A percentile compares a stretch with the other conserved stretches of the same genome.
Conservation (phyloP, 1,284 basidiomycete species). For the Boletus hoseneyae region DNA sequence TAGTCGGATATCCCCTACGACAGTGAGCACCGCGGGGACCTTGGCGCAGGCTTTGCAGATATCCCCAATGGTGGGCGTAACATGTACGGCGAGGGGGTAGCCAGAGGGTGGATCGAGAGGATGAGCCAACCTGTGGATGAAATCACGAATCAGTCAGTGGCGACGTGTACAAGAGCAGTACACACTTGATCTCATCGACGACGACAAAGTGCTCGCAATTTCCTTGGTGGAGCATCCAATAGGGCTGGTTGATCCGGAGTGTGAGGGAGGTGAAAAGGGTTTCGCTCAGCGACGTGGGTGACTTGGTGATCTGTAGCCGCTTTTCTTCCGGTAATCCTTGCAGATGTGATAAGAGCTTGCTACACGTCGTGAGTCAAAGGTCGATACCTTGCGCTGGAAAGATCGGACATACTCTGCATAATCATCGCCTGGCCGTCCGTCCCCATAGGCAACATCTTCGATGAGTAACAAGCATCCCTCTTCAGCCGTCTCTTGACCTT, state of each 20-base stretch:
- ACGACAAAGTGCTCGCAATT: conserved; percentile 78
- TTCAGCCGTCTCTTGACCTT: conserved; percentile 17
- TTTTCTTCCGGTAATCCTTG: conserved; percentile 36
- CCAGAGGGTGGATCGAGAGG: conserved; percentile 49
- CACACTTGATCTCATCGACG: conserved; percentile 69
- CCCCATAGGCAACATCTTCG: conserved; percentile 56
- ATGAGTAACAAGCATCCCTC: conserved; percentile 54
- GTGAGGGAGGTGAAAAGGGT: conserved; percentile 51
- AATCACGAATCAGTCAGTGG: conserved; percentile 1
- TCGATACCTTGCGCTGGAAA: background rate
- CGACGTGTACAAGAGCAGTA: background rate
- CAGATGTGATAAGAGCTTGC: conserved; percentile 49
- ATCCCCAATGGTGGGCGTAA: conserved; percentile 57
- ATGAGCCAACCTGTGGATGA: conserved; percentile 49
- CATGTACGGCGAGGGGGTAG: conserved; percentile 65
- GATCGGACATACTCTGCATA: conserved; percentile 54
- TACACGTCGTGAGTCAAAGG: conserved; percentile 25
- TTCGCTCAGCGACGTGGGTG: conserved; percentile 43
- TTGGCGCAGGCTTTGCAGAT: conserved; percentile 65
- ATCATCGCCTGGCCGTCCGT: conserved; percentile 44
- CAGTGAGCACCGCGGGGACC: conserved; percentile 62
- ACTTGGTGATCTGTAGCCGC: conserved; percentile 38
- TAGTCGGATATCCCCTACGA: conserved; percentile 66
- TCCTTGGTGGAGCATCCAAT: conserved; percentile 77
- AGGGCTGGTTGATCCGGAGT: conserved; percentile 67